Evolutionary conservation across 768 basidiomycete species (phyloP).

Genomic region (Mycena epipterygia): DNA sequence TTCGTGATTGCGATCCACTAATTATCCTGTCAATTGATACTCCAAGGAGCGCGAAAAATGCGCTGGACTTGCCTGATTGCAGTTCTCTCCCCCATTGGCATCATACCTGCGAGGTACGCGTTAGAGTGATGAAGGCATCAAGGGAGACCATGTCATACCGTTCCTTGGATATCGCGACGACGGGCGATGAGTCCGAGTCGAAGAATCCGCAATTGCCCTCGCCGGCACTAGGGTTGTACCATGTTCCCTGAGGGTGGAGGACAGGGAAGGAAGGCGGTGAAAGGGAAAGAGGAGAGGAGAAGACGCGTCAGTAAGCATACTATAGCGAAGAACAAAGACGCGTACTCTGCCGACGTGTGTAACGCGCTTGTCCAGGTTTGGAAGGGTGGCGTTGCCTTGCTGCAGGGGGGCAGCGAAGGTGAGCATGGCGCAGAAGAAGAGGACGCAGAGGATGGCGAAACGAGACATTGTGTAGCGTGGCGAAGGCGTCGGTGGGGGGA

Average conservation of each 20-base stretch:
- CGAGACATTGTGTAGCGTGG: constrained; percentile 53
- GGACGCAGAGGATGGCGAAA: constrained; percentile 52
- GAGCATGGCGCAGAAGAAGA: constrained; percentile 27
- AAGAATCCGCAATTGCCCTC: constrained; percentile 74
- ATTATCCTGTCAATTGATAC: constrained; percentile 5
- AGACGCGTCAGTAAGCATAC: constrained; percentile 23
- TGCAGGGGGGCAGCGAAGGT: constrained; percentile 60
- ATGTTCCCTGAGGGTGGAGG: constrained; percentile 76
- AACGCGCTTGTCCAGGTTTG: constrained; percentile 62
- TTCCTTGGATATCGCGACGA: constrained; percentile 71
- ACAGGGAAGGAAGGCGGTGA: too few relatives aligned
- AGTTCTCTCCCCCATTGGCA: constrained; percentile 64
- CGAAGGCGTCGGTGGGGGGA: constrained; percentile 24
- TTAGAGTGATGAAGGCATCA: too few relatives aligned
- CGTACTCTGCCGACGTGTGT: constrained; percentile 71
- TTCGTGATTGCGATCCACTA: constrained; percentile 75
- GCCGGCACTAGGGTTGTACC: constrained; percentile 58
- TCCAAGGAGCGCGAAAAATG: not conserved
- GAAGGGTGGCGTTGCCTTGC: constrained; percentile 46
- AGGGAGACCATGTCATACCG: too few relatives aligned
- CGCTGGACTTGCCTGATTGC: constrained; percentile 65
- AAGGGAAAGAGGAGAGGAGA: not conserved
- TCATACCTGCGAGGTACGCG: too few relatives aligned
- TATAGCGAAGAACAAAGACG: constrained; percentile 28
- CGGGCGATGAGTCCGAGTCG: constrained; percentile 63